Base-by-base conservation (phyloP, 2,329 filamentous ascomycete species). In the Aspergillus novoparasiticus region DNA sequence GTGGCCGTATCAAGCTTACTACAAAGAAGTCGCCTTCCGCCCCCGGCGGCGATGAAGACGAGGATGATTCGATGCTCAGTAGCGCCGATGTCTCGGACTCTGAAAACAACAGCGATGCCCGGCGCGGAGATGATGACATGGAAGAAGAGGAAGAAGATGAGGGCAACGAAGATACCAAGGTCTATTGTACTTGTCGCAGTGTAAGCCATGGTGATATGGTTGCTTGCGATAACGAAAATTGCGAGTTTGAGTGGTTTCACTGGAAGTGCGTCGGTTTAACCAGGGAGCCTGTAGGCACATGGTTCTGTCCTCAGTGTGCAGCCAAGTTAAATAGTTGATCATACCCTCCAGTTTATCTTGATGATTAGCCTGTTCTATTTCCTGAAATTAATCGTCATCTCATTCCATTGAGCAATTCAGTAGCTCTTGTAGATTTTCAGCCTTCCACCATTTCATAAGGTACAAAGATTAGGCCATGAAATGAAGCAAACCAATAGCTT, bases 161-260 rank as follows among this genome's bases (percentile, higher is more conserved):
- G 64, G 81, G 79, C 12, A 84, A 83, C 51, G 84, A 86, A 68
- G 84, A 87, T 71, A 86, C 87, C 65, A 86, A 85, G 64, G 84
- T 86, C 46, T 90, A 89, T 72, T 90, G 87, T 76, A 88, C 87
- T 67, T 90, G 87, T 71, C 86, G 87, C 57, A 85, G 86, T 66
- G 87, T 89, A 43, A 86, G 83, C 66, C 89, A 88, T 71, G 87
- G 87, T 21, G 86, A 88, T 71, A 90, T 90, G 87, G 85, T 90
- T 46, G 87, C 86, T 14, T 90, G 87, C 71, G 87, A 90, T 73
- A 89, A 89, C 72, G 85, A 87, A 43, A 80, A 82, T 61, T 90
- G 87, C 76, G 83, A 84, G 14, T 84, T 86, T 66, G 87, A 90
- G 73, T 90, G 87, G 87, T 90, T 90, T 75, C 87, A 90, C 79